Evolutionary conservation across 2,329 filamentous ascomycete species (phyloP).

Genomic region (Aspergillus aculeatinus): DNA sequence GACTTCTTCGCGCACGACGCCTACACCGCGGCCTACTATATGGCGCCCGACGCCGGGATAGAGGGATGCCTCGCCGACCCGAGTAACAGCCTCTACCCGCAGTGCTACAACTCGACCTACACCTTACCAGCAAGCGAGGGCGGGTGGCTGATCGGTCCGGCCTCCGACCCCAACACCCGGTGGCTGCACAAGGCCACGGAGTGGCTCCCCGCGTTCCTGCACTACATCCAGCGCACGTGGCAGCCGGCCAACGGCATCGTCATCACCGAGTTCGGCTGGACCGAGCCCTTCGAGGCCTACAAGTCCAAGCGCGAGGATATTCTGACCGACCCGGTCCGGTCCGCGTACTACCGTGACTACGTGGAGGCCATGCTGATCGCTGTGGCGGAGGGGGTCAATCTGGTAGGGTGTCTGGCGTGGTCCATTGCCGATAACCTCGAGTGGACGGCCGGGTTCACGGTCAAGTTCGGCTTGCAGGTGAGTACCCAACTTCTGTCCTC

Average conservation of each 20-base stretch:
- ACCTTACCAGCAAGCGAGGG: neutral
- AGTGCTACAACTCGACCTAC: neutral
- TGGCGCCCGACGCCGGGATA: neutral
- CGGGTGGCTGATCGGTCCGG: neutral
- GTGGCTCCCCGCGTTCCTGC: neutral
- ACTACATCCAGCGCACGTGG: slow-evolving; percentile 2
- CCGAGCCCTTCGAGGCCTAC: neutral
- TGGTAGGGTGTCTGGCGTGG: slow-evolving; percentile 1
- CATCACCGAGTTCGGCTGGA: neutral
- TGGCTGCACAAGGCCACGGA: neutral
- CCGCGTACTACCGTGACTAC: neutral
- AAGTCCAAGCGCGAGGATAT: slow-evolving; percentile 1
- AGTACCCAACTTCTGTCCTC: neutral
- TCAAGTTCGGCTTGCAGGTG: neutral
- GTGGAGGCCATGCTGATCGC: slow-evolving; percentile 1
- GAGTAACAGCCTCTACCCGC: neutral
- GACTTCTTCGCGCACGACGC: slow-evolving; percentile 3
- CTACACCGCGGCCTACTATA: slow-evolving; percentile 1
- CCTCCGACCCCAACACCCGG: neutral
- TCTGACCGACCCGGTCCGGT: neutral
- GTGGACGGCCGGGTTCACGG: neutral
- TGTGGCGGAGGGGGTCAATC: neutral
- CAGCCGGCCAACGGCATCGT: neutral
- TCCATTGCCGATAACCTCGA: neutral
- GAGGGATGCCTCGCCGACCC: neutral